A percentile compares a stretch with the other conserved stretches of the same genome.
Evolutionary conservation across 139 green algal species (phyloP).

Genomic region (Chlorella sorokiniana): DNA sequence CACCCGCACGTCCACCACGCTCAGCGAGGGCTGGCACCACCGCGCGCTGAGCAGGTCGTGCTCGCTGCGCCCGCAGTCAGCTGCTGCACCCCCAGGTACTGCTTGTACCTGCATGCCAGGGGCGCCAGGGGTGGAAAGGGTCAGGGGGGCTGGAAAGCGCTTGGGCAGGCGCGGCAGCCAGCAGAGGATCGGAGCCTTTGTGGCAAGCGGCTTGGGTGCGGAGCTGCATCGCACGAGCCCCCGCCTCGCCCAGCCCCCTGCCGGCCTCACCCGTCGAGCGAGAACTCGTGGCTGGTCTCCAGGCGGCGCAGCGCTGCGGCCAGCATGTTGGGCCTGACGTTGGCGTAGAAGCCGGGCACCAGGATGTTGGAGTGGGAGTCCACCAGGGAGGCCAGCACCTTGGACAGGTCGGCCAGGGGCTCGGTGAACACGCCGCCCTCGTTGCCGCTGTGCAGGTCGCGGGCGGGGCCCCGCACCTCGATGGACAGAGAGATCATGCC

Average conservation of each 20-base stretch:
- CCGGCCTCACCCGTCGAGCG: conserved; percentile 47
- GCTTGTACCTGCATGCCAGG: conserved; percentile 50
- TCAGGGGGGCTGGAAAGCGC: too few species aligned
- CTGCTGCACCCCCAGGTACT: conserved; percentile 70
- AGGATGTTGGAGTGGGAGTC: conserved; percentile 54
- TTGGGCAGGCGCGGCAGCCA: too few species aligned
- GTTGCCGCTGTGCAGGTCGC: conserved; percentile 94
- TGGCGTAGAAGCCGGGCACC: conserved; percentile 85
- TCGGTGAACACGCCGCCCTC: conserved; percentile 95
- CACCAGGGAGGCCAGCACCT: conserved; percentile 71
- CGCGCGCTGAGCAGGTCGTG: conserved; percentile 79
- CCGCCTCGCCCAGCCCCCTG: not conserved
- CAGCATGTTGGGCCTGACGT: conserved; percentile 73
- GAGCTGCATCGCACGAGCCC: conserved; percentile 33
- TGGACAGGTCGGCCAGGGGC: conserved; percentile 88
- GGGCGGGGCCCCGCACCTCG: conserved; percentile 73
- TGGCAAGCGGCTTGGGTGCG: too few species aligned
- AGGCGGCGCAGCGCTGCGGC: conserved; percentile 67
- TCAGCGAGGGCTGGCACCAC: conserved; percentile 88
- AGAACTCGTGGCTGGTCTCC: conserved; percentile 67
- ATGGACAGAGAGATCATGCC: conserved; percentile 76
- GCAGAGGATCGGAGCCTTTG: too few species aligned
- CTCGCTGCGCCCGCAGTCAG: conserved; percentile 59
- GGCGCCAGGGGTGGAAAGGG: too few species aligned
- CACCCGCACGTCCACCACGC: conserved; percentile 84